Percentiles rank a stretch among this genome's conserved stretches.
These are phyloP conservation scores for Parasitella parasitica DNA, from an alignment of 371 early-diverging fungal genomes.

Conservation along the genomic window DNA sequence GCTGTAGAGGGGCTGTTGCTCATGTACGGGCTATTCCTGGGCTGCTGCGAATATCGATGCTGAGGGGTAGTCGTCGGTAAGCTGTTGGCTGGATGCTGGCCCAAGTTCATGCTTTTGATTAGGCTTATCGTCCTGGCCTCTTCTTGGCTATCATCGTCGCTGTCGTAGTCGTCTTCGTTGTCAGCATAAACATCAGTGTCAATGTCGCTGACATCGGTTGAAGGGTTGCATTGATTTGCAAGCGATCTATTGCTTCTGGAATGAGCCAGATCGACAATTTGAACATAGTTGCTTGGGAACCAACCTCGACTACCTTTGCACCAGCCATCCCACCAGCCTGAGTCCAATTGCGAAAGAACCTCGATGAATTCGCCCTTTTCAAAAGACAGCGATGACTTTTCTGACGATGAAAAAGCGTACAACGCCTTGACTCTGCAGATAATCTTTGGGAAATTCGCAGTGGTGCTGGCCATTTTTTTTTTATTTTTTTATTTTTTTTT, in stretches of 20 bases:
- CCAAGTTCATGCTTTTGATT: constrained; percentile 4
- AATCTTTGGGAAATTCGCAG: constrained; percentile 27
- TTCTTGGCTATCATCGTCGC: constrained; percentile 14
- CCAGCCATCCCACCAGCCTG: constrained; percentile 94
- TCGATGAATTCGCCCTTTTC: constrained; percentile 81
- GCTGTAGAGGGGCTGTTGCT: neutral
- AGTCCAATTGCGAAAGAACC: constrained; percentile 78
- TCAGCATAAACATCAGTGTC: neutral
- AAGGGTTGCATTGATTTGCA: neutral
- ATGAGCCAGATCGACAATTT: constrained; percentile 39
- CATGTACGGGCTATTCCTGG: constrained; percentile 3
- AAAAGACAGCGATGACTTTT: constrained; percentile 75
- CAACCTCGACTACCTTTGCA: constrained; percentile 76
- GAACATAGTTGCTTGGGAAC: constrained; percentile 90
- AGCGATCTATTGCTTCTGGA: neutral
- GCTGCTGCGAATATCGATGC: neutral
- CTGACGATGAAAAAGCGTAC: constrained; percentile 76
- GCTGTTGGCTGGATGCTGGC: neutral
- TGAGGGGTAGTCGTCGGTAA: neutral
- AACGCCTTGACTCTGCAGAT: constrained; percentile 59
- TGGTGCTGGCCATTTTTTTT: constrained; percentile 21
- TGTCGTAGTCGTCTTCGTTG: neutral
- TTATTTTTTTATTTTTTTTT: neutral
- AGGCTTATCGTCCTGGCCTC: constrained; percentile 9
- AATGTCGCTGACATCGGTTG: neutral